A percentile compares a stretch with the other conserved stretches of the same genome.
Conservation (phyloP, 169 alveolate species). For the Plasmodium gallinaceum region DNA sequence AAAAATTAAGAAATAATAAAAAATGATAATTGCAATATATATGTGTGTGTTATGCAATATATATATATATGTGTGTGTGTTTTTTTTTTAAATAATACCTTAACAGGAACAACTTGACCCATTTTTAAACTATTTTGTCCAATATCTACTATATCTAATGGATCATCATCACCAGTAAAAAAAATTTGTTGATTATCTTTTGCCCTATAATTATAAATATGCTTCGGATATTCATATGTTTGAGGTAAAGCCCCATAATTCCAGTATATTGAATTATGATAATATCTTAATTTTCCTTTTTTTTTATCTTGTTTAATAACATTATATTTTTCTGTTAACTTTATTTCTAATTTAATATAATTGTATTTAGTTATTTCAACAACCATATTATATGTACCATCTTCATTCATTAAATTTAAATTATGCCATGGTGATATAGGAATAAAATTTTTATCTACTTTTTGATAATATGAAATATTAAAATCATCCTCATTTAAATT, state of each 20-base stretch:
- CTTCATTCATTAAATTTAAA: slow-evolving; percentile 45
- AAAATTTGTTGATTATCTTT: slow-evolving; percentile 1
- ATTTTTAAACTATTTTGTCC: slow-evolving; percentile 30
- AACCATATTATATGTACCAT: slow-evolving; percentile 63
- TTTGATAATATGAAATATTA: slow-evolving; percentile 41
- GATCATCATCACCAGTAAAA: slow-evolving; percentile 71
- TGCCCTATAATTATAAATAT: slow-evolving; percentile 10
- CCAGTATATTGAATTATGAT: slow-evolving; percentile 69
- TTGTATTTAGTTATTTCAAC: slow-evolving; percentile 67
- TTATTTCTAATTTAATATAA: slow-evolving; percentile 57
- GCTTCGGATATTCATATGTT: slow-evolving; percentile 67
- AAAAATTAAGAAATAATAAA: not conserved
- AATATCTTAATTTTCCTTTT: slow-evolving; percentile 59
- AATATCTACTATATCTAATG: slow-evolving; percentile 53
- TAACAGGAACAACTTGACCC: slow-evolving; percentile 64
- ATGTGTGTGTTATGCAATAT: not conserved
- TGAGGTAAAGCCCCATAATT: slow-evolving; percentile 68
- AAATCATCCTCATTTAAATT: slow-evolving; percentile 45
- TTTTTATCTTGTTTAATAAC: slow-evolving; percentile 69
- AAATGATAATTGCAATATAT: not conserved
- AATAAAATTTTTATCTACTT: slow-evolving; percentile 11
- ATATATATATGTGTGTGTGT: not conserved
- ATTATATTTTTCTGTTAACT: slow-evolving; percentile 57
- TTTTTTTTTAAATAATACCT: slow-evolving; percentile 20
- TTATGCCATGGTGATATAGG: slow-evolving; percentile 74